phyloP scores from a whole-genome alignment of 176 grass and related monocot species.

The Bolboschoenus planiculmis region DNA sequence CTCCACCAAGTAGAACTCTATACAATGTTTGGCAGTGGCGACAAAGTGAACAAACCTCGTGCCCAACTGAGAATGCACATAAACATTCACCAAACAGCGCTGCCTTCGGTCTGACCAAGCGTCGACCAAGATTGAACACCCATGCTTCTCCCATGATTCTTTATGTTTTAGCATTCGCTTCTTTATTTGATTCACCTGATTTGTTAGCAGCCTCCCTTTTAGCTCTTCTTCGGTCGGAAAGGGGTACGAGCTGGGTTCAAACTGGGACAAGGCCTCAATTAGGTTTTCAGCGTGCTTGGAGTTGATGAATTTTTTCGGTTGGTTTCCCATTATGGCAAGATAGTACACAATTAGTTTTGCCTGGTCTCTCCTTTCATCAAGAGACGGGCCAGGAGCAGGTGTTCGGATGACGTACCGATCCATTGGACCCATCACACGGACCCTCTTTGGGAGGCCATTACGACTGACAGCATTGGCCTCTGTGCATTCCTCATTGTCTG shows the following conservation, averaged over 20 bases:
- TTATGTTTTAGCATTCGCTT: not conserved
- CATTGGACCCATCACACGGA: not conserved
- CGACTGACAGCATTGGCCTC: not conserved
- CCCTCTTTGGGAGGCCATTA: not conserved
- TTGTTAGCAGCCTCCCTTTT: not conserved
- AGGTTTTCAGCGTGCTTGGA: not conserved
- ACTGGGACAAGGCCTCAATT: not conserved
- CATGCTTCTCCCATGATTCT: not conserved
- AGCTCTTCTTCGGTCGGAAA: not conserved
- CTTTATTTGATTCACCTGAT: not conserved
- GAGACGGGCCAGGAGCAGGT: not conserved
- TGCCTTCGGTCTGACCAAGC: not conserved
- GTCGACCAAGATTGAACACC: not conserved
- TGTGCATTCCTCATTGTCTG: not conserved
- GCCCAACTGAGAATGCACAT: not conserved
- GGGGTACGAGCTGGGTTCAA: not conserved
- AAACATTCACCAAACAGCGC: conserved; percentile 1
- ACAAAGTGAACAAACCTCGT: not conserved
- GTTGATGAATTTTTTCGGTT: not conserved
- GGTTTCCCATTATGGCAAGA: not conserved
- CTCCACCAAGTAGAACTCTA: not conserved
- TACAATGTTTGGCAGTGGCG: not conserved
- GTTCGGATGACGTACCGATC: not conserved
- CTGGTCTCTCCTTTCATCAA: not conserved
- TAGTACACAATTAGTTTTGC: not conserved